Percentiles rank a stretch among this genome's conserved stretches.
Evolutionary conservation across 108 stramenopile species (phyloP).

Genomic region (Skeletonema tropicum): DNA sequence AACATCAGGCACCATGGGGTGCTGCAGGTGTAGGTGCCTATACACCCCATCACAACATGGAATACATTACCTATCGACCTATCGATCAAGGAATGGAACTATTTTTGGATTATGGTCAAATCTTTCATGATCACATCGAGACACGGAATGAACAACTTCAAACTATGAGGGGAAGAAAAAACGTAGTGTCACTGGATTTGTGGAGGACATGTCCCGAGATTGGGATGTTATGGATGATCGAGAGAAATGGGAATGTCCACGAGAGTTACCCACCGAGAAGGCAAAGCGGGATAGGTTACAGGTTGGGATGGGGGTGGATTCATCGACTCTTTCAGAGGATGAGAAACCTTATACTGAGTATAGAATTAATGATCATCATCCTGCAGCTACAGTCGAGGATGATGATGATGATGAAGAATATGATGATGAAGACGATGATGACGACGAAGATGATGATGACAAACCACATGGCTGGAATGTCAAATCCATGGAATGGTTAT

Average conservation of each 20-base stretch:
- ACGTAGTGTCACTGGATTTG: conserved; percentile 6
- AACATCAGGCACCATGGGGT: conserved; percentile 45
- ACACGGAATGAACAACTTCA: conserved; percentile 4
- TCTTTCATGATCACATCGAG: conserved; percentile 40
- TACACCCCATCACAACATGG: conserved; percentile 61
- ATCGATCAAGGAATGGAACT: conserved; percentile 67
- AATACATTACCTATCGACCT: conserved; percentile 7
- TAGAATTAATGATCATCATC: conserved; percentile 21
- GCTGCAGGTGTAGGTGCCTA: conserved; percentile 74
- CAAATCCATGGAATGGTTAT: conserved; percentile 41
- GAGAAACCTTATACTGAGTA: not conserved
- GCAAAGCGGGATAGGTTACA: conserved; percentile 8
- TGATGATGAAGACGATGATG: conserved; percentile 23
- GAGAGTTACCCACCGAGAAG: not conserved
- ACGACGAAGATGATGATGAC: conserved; percentile 39
- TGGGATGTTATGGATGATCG: conserved; percentile 25
- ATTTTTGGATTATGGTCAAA: conserved; percentile 67
- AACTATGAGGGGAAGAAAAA: not conserved
- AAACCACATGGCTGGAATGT: conserved; percentile 60
- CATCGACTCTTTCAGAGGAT: not conserved
- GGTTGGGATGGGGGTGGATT: not conserved
- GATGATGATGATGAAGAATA: not conserved
- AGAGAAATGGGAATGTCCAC: conserved; percentile 17
- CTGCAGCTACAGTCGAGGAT: conserved; percentile 9
- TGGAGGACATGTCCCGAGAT: conserved; percentile 13